Conservation (phyloP, 805 yeast species). For the Teunomyces barrocoloradensis region DNA sequence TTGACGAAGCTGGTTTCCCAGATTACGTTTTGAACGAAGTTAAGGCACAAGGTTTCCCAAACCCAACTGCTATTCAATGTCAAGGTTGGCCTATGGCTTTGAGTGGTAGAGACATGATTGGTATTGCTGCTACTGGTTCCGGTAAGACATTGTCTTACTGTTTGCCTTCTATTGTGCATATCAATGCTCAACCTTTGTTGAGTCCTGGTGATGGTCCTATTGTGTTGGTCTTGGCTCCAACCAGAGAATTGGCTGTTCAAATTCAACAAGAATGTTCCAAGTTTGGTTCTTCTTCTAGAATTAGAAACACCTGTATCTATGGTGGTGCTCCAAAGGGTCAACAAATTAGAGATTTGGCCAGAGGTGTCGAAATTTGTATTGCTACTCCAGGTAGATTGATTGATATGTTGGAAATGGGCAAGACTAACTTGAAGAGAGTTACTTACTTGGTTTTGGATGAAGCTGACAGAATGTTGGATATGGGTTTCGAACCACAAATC, state of each 20-base stretch:
- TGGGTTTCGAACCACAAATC: constrained; percentile 99
- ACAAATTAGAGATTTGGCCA: constrained; percentile 91
- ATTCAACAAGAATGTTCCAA: constrained; percentile 94
- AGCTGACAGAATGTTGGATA: constrained; percentile 99
- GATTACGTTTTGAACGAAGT: constrained; percentile 87
- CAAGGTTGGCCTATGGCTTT: constrained; percentile 99
- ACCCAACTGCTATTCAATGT: constrained; percentile 95
- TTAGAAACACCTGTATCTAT: constrained; percentile 94
- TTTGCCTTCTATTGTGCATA: constrained; percentile 95
- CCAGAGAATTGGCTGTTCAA: constrained; percentile 98
- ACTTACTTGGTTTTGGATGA: constrained; percentile 97
- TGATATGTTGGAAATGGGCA: constrained; percentile 93
- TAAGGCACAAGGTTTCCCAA: constrained; percentile 86
- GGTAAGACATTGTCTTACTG: constrained; percentile 98
- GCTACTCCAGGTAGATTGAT: constrained; percentile 99
- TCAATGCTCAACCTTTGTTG: constrained; percentile 94
- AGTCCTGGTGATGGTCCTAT: constrained; percentile 96
- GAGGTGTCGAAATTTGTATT: constrained; percentile 94
- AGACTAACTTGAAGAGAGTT: constrained; percentile 93
- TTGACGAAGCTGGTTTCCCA: constrained; percentile 98
- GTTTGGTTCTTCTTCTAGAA: constrained; percentile 87
- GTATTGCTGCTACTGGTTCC: constrained; percentile 98
- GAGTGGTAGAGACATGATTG: constrained; percentile 98
- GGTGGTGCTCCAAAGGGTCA: constrained; percentile 99
- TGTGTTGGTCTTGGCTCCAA: constrained; percentile 93